These are phyloP conservation scores for Sclerotinia subarctica DNA, from an alignment of 2,329 filamentous ascomycete species.

Conservation along the genomic window DNA sequence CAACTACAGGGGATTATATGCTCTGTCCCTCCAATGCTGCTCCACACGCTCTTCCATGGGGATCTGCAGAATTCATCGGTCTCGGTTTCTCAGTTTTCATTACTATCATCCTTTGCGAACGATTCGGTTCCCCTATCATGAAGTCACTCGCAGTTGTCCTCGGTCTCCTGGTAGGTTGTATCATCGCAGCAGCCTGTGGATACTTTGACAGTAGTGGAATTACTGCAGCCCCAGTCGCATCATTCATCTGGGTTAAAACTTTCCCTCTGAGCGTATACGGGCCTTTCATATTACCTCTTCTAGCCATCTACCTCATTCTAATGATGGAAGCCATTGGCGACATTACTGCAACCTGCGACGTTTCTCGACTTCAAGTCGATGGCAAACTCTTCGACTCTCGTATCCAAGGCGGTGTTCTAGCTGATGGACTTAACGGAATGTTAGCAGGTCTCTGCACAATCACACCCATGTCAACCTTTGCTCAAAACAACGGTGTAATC, in stretches of 20 bases:
- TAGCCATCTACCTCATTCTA: conserved; percentile 69
- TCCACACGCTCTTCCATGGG: conserved; percentile 73
- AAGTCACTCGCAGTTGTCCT: conserved; percentile 46
- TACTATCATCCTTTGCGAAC: conserved; percentile 76
- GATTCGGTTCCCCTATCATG: conserved; percentile 81
- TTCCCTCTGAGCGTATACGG: conserved; percentile 71
- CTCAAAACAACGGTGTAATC: conserved; percentile 83
- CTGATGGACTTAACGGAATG: conserved; percentile 73
- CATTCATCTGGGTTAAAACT: conserved; percentile 76
- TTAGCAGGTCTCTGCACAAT: conserved; percentile 75
- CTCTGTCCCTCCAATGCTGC: conserved; percentile 65
- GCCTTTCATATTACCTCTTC: conserved; percentile 67
- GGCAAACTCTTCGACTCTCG: conserved; percentile 70
- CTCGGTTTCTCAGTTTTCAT: conserved; percentile 78
- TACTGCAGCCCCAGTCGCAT: conserved; percentile 64
- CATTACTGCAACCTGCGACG: conserved; percentile 78
- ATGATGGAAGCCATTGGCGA: conserved; percentile 79
- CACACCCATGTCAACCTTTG: conserved; percentile 76
- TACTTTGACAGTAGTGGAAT: conserved; percentile 77
- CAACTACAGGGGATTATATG: conserved; percentile 52
- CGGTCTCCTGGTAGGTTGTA: conserved; percentile 57
- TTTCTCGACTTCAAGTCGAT: conserved; percentile 71
- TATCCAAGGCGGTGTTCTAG: conserved; percentile 75
- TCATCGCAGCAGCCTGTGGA: conserved; percentile 72
- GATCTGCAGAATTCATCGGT: conserved; percentile 72